These are phyloP conservation scores for Tolypocladium nubicola DNA, from an alignment of 2,329 filamentous ascomycete species.

Conservation along the genomic window DNA sequence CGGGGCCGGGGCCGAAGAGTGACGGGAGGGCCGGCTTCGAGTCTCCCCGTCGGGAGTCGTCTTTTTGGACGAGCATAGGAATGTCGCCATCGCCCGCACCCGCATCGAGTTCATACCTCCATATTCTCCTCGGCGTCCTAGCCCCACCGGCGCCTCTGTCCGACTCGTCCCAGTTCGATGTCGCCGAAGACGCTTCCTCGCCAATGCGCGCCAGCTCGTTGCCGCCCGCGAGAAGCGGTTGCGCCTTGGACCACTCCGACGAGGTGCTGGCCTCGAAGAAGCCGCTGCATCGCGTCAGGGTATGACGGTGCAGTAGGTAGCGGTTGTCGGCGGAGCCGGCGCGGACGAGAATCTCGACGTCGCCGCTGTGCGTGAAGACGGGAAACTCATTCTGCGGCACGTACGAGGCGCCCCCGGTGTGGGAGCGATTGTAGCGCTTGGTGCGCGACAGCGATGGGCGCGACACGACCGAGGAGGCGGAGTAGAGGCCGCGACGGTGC, in stretches of 20 bases:
- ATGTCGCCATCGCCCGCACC: constrained; percentile 63
- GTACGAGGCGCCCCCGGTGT: constrained; percentile 61
- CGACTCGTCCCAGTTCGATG: constrained; percentile 9
- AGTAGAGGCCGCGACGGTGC: constrained; percentile 8
- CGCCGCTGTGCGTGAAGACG: constrained; percentile 78
- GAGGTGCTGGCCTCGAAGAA: constrained; percentile 86
- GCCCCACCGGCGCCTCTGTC: background rate
- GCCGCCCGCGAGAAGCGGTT: constrained; percentile 16
- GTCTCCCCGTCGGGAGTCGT: constrained; percentile 23
- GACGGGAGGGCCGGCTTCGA: constrained; percentile 13
- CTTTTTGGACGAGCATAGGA: constrained; percentile 80
- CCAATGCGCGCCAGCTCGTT: constrained; percentile 45
- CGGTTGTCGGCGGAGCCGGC: constrained; percentile 55
- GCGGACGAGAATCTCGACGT: constrained; percentile 79
- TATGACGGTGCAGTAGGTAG: constrained; percentile 81
- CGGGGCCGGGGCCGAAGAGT: constrained; percentile 25
- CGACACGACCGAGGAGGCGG: constrained; percentile 44
- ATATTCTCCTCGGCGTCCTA: constrained; percentile 39
- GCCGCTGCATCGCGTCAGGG: constrained; percentile 78
- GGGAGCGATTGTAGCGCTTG: constrained; percentile 71
- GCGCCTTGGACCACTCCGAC: constrained; percentile 53
- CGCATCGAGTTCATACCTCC: constrained; percentile 82
- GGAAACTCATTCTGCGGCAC: constrained; percentile 84
- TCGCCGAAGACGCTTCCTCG: constrained; percentile 23
- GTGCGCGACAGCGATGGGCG: constrained; percentile 47